A percentile compares a stretch with the other conserved stretches of the same genome.
phyloP scores from a whole-genome alignment of 768 basidiomycete species.

The Agaricus sinodeliciosus region DNA sequence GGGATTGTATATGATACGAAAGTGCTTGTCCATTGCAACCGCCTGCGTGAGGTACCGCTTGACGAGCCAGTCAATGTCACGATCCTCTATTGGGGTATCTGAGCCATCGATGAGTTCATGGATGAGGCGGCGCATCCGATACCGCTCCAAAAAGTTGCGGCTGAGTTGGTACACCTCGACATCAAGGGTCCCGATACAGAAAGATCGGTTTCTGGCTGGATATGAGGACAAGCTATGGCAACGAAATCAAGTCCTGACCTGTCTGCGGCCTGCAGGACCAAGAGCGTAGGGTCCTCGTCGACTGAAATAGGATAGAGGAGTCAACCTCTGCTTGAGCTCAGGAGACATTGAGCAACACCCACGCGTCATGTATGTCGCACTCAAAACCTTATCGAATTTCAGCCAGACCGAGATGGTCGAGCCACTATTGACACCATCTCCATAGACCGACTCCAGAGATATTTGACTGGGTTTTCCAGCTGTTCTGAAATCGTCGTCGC shows the following conservation, averaged over 20 bases:
- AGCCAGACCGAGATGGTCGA: constrained; percentile 33
- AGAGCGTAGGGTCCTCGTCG: constrained; percentile 10
- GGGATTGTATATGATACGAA: constrained; percentile 29
- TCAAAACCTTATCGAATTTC: constrained; percentile 31
- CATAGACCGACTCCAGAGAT: constrained; percentile 31
- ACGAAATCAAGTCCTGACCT: constrained; percentile 13
- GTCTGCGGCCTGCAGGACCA: constrained; percentile 12
- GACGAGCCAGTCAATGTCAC: constrained; percentile 47
- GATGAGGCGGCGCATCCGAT: constrained; percentile 41
- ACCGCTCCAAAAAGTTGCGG: constrained; percentile 45
- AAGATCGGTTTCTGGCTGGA: constrained; percentile 31
- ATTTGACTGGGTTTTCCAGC: constrained; percentile 19
- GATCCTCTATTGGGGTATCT: constrained; percentile 25
- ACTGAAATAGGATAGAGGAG: neutral
- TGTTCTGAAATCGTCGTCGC: constrained; percentile 25
- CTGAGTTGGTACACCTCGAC: constrained; percentile 33
- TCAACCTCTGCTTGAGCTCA: neutral
- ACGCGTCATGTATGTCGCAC: constrained; percentile 36
- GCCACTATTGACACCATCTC: constrained; percentile 16
- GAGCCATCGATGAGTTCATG: constrained; percentile 33
- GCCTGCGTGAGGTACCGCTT: constrained; percentile 29
- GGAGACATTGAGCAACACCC: constrained; percentile 8
- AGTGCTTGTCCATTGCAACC: constrained; percentile 17
- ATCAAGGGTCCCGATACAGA: constrained; percentile 41
- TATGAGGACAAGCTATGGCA: neutral